Evolutionary conservation across 2,329 filamentous ascomycete species (phyloP), one percentile per base, ranked within the genome.

Genomic region (Beauveria sp.): DNA sequence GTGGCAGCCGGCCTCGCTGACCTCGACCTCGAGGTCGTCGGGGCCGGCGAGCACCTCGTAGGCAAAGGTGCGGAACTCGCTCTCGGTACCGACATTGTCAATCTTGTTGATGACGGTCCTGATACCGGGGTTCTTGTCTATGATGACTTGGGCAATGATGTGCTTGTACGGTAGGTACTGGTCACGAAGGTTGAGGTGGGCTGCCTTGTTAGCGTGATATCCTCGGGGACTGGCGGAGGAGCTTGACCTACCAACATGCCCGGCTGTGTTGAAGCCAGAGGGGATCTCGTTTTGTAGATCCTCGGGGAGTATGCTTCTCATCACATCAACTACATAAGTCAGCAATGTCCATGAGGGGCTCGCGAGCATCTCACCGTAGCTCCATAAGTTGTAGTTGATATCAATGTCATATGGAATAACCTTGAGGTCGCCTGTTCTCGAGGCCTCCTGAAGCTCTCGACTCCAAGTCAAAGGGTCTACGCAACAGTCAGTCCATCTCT

Each of bases 31-130:
- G 73, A 97, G 79, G 69, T 98, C 87, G 67, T 91, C 85, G 0
- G 86, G 83, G 0, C 95, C 95, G 1, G 86, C 87, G 0, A 99
- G 83, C 16, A 98, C 83, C 76, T 99, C 95, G 77, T 96, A 98
- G 38, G 83, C 82, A 74, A 99, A 98, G 0, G 95, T 98, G 58
- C 95, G 86, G 76, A 90, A 99, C 71, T 91, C 86, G 67, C 87
- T 95, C 67, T 90, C 87, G 24, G 85, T 83, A 62, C 95, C 95
- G 9, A 99, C 93, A 64, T 91, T 87, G 74, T 96, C 89, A 49
- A 88, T 83, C 75, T 99, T 99, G 81, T 97, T 97, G 77, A 99
- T 97, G 67, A 99, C 93, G 0, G 95, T 99, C 63, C 80, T 82
- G 63, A 97, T 85, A 51, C 77, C 78, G 10, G 86, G 82, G 74